Conservation (phyloP, 345 rosid genomes). For the Schrenkiella parvula region DNA sequence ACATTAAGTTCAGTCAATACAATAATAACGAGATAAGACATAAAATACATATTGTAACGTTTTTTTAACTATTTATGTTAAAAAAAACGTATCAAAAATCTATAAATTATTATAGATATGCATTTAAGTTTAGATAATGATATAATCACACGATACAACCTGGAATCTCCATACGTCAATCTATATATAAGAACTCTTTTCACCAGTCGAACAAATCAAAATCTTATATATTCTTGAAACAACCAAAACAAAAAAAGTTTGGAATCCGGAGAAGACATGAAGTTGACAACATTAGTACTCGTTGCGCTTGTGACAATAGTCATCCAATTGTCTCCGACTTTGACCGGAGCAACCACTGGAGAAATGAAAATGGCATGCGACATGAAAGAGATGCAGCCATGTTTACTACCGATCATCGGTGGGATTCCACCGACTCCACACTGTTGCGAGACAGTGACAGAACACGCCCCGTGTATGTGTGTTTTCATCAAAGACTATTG, state of each 20-base stretch:
- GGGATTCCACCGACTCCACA: background rate
- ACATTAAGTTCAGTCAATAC: background rate
- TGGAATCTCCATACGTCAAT: background rate
- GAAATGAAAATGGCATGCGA: background rate
- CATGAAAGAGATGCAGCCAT: background rate
- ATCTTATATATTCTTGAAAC: background rate
- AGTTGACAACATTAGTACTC: background rate
- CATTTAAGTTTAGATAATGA: background rate
- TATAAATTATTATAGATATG: background rate
- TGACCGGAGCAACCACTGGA: background rate
- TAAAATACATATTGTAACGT: no score
- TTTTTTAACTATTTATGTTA: background rate
- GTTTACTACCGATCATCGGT: background rate
- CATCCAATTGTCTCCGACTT: background rate
- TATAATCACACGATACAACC: background rate
- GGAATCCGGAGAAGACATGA: background rate
- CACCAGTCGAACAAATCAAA: background rate
- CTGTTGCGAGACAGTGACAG: background rate
- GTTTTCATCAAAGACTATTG: background rate
- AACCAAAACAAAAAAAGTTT: background rate
- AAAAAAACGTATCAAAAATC: background rate
- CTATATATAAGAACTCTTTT: background rate
- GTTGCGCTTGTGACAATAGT: background rate
- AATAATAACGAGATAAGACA: background rate
- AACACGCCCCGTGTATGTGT: slow-evolving; percentile 9